phyloP scores from a whole-genome alignment of 2,329 filamentous ascomycete species.

The Berkeleyomyces basicola region DNA sequence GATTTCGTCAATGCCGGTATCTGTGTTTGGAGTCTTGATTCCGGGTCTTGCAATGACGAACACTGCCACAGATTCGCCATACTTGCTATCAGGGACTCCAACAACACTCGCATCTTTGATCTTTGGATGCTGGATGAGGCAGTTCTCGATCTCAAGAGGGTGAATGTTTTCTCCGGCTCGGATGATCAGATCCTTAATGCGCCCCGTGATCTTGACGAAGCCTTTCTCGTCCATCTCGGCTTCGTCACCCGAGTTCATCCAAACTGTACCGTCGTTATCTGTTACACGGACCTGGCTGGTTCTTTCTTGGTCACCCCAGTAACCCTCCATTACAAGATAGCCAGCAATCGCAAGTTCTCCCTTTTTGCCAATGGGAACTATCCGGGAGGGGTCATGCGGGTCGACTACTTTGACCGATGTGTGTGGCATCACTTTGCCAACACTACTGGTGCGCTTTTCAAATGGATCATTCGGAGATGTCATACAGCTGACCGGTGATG shows the following conservation, averaged over 20 bases:
- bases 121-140: conserved; percentile 53
- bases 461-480: conserved; percentile 62
- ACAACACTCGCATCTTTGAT: conserved; percentile 69
- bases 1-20: background rate
- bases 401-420: conserved; percentile 62
- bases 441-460: conserved; percentile 53
- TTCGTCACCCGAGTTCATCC: conserved; percentile 92
- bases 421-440: conserved; percentile 73
- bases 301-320: conserved; percentile 57
- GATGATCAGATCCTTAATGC: conserved; percentile 93
- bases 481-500: conserved; percentile 63
- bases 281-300: conserved; percentile 49
- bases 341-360: conserved; percentile 75
- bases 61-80: conserved; percentile 75
- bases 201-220: conserved; percentile 74
- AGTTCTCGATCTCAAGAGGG: conserved; percentile 83
- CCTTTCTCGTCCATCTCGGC: conserved; percentile 69
- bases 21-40: conserved; percentile 15
- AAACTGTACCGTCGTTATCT: conserved; percentile 34
- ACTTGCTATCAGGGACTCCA: conserved; percentile 62
- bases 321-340: conserved; percentile 81
- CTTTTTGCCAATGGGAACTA: conserved; percentile 46
- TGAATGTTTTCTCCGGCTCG: conserved; percentile 92
- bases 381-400: conserved; percentile 37
- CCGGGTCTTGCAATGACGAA: conserved; percentile 47